Percentiles rank a stretch among this genome's conserved stretches.
Evolutionary conservation across 2,329 filamentous ascomycete species (phyloP).

Genomic region (Corniculantispora saksenae): DNA sequence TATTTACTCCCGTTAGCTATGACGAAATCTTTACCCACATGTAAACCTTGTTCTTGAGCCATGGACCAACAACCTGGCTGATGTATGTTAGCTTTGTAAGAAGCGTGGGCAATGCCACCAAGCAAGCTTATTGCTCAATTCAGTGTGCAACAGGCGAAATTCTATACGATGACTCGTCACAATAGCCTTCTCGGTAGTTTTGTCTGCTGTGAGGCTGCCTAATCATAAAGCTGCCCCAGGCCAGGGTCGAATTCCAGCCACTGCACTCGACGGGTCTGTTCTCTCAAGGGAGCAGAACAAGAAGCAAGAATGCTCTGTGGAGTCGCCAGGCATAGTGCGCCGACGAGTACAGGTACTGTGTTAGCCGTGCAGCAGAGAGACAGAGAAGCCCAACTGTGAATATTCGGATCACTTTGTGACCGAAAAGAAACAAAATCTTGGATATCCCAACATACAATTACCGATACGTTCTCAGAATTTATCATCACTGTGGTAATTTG

Average conservation of each 20-base stretch:
- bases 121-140: neutral
- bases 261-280: neutral
- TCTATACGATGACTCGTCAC: too few relatives aligned
- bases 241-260: neutral
- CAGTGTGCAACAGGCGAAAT: too few relatives aligned
- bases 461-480: too few relatives aligned
- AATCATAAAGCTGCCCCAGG: neutral
- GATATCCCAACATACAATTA: too few relatives aligned
- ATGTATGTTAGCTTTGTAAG: neutral
- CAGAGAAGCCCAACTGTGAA: too few relatives aligned
- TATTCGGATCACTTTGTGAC: too few relatives aligned
- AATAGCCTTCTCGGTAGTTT: too few relatives aligned
- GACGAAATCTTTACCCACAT: neutral
- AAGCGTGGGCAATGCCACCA: neutral
- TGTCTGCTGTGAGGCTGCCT: neutral
- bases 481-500: too few relatives aligned
- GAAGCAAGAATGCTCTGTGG: neutral
- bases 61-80: neutral
- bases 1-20: neutral
- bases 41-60: neutral
- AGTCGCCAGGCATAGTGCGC: neutral
- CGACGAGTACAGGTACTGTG: neutral
- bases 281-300: neutral
- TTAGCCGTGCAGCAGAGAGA: neutral
- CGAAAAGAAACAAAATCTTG: too few relatives aligned